Percentiles rank a stretch among this genome's conserved stretches.
phyloP scores from a whole-genome alignment of 371 early-diverging fungal genomes.

The Umbelopsis sp. region DNA sequence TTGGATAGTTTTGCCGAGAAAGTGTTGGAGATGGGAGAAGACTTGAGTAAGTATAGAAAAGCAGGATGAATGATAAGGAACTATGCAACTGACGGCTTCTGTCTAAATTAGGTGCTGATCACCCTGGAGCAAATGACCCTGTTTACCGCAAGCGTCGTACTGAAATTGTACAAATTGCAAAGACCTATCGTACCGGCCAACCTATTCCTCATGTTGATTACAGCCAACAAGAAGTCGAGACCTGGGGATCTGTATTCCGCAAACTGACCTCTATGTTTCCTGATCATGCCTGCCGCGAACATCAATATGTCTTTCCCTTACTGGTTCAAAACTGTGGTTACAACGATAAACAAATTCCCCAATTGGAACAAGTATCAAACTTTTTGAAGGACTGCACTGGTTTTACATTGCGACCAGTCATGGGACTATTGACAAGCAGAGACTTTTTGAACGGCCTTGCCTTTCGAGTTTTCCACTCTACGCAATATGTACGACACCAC shows the following conservation, averaged over 20 bases:
- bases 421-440: conserved; percentile 91
- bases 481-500: conserved; percentile 96
- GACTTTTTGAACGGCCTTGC: conserved; percentile 98
- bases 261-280: conserved; percentile 80
- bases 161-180: conserved; percentile 88
- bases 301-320: conserved; percentile 89
- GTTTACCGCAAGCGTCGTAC: conserved; percentile 85
- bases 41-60: conserved; percentile 52
- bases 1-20: conserved; percentile 93
- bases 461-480: conserved; percentile 96
- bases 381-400: conserved; percentile 97
- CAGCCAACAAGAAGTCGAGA: conserved; percentile 78
- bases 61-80: conserved; percentile 23
- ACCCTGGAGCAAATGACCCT: conserved; percentile 92
- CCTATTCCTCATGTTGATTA: conserved; percentile 88
- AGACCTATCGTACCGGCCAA: conserved; percentile 81
- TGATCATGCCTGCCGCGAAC: conserved; percentile 91
- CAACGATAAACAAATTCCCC: conserved; percentile 84
- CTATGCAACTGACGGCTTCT: conserved; percentile 2
- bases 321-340: conserved; percentile 94
- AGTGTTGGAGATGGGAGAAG: conserved; percentile 92
- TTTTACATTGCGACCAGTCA: conserved; percentile 94
- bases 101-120: conserved; percentile 72
- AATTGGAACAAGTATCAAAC: conserved; percentile 87
- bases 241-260: conserved; percentile 87